Evolutionary conservation across 2,329 filamentous ascomycete species (phyloP).

Genomic region (Sarocladium kiliense): DNA sequence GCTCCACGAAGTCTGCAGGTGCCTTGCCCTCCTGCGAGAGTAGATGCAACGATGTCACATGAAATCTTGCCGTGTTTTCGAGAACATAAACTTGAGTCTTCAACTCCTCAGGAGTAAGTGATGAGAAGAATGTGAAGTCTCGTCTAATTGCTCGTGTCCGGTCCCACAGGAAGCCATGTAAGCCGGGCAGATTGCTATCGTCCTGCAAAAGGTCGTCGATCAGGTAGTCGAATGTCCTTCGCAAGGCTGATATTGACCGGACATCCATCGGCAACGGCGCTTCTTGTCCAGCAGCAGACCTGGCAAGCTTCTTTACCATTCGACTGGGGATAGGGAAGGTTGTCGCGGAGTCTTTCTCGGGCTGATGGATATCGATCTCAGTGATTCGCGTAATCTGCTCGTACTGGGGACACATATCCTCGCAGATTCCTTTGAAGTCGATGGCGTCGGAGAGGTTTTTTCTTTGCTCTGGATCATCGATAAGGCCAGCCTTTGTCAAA

Average conservation of each 20-base stretch:
- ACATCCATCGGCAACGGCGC: conserved; percentile 65
- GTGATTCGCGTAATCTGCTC: conserved; percentile 59
- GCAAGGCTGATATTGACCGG: conserved; percentile 53
- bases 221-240: conserved; percentile 58
- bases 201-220: conserved; percentile 52
- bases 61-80: conserved; percentile 62
- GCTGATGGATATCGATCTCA: conserved; percentile 51
- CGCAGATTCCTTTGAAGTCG: conserved; percentile 62
- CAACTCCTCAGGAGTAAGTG: conserved; percentile 52
- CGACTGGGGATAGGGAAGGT: conserved; percentile 41
- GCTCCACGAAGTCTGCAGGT: conserved; percentile 57
- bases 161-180: conserved; percentile 65
- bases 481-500: conserved; percentile 53
- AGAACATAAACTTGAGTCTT: conserved; percentile 56
- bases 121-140: conserved; percentile 64
- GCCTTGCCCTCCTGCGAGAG: conserved; percentile 52
- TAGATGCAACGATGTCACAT: conserved; percentile 60
- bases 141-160: conserved; percentile 62
- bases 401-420: conserved; percentile 66
- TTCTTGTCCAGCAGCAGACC: conserved; percentile 64
- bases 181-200: conserved; percentile 47
- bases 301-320: conserved; percentile 64
- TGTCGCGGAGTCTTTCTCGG: conserved; percentile 46
- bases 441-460: conserved; percentile 59
- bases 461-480: conserved; percentile 60